Percentiles rank a stretch among this genome's conserved stretches.
Evolutionary conservation across 306 rosid species (phyloP).

Genomic region (Vigna reflexopilosa): DNA sequence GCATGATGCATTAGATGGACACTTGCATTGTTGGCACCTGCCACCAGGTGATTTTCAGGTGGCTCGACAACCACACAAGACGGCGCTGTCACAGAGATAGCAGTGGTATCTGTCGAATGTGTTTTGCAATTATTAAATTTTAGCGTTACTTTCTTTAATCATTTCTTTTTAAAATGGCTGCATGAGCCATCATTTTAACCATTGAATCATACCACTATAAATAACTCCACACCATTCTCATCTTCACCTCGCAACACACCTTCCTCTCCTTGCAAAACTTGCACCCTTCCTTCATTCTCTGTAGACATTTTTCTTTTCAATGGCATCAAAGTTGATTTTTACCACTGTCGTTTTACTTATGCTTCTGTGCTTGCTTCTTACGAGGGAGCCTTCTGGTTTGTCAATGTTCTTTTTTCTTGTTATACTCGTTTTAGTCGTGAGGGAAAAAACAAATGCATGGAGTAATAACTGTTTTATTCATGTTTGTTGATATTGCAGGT

Average conservation of each 20-base stretch:
- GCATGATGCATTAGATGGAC: conserved; percentile 8
- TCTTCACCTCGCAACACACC: not conserved
- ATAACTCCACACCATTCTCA: conserved; percentile 18
- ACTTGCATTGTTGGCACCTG: conserved; percentile 16
- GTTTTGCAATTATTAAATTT: conserved; percentile 30
- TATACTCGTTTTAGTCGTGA: not conserved
- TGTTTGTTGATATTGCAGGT: conserved; percentile 34
- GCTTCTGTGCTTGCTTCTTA: conserved; percentile 50
- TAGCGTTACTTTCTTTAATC: conserved; percentile 40
- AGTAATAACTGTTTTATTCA: not conserved
- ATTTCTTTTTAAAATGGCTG: conserved; percentile 69
- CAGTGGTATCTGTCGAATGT: conserved; percentile 7
- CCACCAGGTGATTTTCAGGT: conserved; percentile 51
- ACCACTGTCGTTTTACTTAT: conserved; percentile 39
- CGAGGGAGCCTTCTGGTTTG: conserved; percentile 55
- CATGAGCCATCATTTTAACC: conserved; percentile 58
- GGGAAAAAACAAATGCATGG: not conserved
- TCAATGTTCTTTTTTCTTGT: conserved; percentile 15
- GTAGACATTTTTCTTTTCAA: not conserved
- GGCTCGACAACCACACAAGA: conserved; percentile 52
- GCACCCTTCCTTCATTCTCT: not conserved
- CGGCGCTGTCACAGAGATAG: conserved; percentile 60
- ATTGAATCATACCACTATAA: conserved; percentile 53
- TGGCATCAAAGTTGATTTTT: conserved; percentile 57
- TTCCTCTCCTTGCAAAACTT: not conserved